phyloP scores from a whole-genome alignment of 2,329 filamentous ascomycete species.

The Diaporthe ampelina region DNA sequence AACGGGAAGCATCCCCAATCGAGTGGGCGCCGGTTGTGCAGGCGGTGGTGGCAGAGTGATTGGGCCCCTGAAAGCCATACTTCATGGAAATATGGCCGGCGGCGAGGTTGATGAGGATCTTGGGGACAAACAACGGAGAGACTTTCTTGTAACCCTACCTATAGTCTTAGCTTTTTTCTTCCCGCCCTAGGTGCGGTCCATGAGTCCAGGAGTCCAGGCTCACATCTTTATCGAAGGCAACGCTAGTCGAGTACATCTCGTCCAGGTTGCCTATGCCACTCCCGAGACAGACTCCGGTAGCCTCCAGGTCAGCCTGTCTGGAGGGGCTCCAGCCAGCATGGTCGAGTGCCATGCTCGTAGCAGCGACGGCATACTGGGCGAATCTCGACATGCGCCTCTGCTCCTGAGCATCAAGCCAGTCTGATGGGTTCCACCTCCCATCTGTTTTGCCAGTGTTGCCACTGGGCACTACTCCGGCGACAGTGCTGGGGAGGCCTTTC shows the following conservation, averaged over 20 bases:
- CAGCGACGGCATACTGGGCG: slow-evolving; percentile 90
- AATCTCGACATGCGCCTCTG: slow-evolving; percentile 90
- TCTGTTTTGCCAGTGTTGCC: slow-evolving; percentile 53
- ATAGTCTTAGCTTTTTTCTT: slow-evolving; percentile 38
- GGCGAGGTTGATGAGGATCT: slow-evolving; percentile 93
- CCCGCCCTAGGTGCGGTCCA: slow-evolving; percentile 10
- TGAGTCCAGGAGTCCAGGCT: slow-evolving; percentile 49
- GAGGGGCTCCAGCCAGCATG: slow-evolving; percentile 84
- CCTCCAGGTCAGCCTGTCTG: slow-evolving; percentile 74
- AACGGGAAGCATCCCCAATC: slow-evolving; percentile 92
- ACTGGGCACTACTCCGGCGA: slow-evolving; percentile 84
- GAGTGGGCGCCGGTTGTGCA: slow-evolving; percentile 97
- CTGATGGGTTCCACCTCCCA: slow-evolving; percentile 63
- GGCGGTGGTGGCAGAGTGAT: slow-evolving; percentile 92
- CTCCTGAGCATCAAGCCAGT: slow-evolving; percentile 68
- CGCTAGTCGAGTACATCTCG: slow-evolving; percentile 86
- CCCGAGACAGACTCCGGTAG: slow-evolving; percentile 91
- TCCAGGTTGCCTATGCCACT: slow-evolving; percentile 97
- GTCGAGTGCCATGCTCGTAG: slow-evolving; percentile 85
- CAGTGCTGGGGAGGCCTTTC: slow-evolving; percentile 82
- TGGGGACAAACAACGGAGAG: slow-evolving; percentile 92
- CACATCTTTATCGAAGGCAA: slow-evolving; percentile 82
- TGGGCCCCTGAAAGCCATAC: slow-evolving; percentile 89
- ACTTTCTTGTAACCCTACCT: slow-evolving; percentile 89
- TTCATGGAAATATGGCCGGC: slow-evolving; percentile 96